phyloP scores from a whole-genome alignment of 73 alveolate species.

The Tetrahymena thermophila region DNA sequence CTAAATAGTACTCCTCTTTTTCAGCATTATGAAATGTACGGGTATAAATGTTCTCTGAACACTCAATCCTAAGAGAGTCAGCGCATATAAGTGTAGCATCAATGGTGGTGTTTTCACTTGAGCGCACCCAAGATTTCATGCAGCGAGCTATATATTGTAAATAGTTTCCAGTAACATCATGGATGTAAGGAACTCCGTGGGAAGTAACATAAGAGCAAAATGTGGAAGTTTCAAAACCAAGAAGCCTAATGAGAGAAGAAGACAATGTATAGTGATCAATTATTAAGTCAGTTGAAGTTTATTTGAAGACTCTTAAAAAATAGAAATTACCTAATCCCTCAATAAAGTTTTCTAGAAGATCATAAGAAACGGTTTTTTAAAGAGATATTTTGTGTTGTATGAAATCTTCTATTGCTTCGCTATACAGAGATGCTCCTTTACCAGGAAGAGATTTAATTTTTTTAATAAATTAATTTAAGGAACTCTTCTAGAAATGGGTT shows the following conservation, averaged over 20 bases:
- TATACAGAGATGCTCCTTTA: neutral
- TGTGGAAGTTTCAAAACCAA: neutral
- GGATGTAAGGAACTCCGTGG: neutral
- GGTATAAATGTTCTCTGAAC: neutral
- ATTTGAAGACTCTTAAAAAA: neutral
- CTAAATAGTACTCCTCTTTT: neutral
- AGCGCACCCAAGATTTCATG: neutral
- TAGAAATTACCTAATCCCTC: neutral
- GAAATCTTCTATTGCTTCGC: neutral
- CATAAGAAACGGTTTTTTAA: neutral
- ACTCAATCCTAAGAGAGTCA: neutral
- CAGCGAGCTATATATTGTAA: neutral
- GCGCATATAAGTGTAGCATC: neutral
- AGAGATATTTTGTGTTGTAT: neutral
- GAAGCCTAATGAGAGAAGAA: neutral
- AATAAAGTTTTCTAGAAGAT: neutral
- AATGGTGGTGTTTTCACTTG: neutral
- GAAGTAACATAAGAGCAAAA: neutral
- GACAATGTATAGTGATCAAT: neutral
- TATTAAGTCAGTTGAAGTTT: neutral
- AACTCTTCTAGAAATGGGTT: neutral
- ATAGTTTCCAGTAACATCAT: neutral
- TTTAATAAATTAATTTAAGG: neutral
- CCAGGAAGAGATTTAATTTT: neutral
- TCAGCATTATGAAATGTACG: neutral